phyloP scores from a whole-genome alignment of 1,284 basidiomycete genomes.

The Malassezia vespertilionis region DNA sequence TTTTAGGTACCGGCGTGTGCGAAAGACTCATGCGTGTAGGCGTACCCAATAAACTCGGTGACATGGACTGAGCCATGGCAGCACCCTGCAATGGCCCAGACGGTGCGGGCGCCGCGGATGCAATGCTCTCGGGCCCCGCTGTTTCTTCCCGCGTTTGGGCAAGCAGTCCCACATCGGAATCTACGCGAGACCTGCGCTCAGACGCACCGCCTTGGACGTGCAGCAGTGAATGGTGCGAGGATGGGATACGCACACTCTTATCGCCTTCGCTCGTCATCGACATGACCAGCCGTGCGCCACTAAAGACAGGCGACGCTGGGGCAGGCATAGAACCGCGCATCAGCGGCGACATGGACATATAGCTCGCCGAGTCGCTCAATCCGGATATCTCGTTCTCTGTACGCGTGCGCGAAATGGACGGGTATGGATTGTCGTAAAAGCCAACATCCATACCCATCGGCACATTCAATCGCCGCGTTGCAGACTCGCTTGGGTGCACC shows the following conservation, averaged over 20 bases:
- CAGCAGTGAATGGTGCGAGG: background rate
- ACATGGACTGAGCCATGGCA: no score
- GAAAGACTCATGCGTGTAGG: no score
- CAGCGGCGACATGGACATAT: background rate
- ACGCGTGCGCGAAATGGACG: background rate
- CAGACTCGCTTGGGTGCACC: constrained; percentile 6
- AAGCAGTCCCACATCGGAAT: no score
- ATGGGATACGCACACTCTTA: background rate
- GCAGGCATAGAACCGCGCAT: no score
- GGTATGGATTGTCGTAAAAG: constrained; percentile 13
- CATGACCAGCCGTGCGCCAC: background rate
- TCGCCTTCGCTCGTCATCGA: background rate
- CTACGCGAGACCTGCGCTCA: no score
- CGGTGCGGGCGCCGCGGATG: no score
- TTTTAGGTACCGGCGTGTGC: no score
- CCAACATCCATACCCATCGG: constrained; percentile 15
- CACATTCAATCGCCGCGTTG: background rate
- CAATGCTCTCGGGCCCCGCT: no score
- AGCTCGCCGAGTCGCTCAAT: background rate
- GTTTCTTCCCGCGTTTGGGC: no score
- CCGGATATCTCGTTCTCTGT: background rate
- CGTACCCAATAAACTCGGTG: no score
- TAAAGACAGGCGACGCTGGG: background rate
- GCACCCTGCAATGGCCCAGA: no score
- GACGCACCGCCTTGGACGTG: no score